Base-by-base conservation (phyloP, 179 eudicot genomes). In the Spergularia azorica region DNA sequence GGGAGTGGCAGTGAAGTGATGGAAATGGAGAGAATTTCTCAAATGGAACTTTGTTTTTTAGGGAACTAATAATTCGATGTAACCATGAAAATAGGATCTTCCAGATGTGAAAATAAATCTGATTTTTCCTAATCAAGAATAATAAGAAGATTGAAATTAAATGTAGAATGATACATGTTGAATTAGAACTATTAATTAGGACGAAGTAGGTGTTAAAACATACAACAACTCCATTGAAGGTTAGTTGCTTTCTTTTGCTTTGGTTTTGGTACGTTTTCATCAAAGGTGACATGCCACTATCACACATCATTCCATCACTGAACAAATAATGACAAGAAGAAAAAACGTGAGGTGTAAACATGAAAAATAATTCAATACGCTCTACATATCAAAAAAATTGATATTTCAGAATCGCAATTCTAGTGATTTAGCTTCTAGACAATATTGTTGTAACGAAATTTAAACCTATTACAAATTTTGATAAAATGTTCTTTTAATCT, bases 191-290 rank as follows among this genome's bases (percentile, higher is more conserved):
- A 38, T 1, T 1, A 2, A 36, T 9, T 4, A 72, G n/a, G 5
- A 1, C 32, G 1, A 26, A 16, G 18, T 36, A 15, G 0, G 0
- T 55, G 17, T 32, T 14, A 3, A 14, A 0, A 9, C 39, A 16
- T 52, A 20, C 57, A 71, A 77, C 80, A 63, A 15, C 81, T 64
- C 81, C 76, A 72, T 64, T 18, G 1, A 43, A 32, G 39, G 3
- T 43, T 72, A 0, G 2, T 56, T 39, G 16, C 52, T 55, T 54
- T 15, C 9, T 8, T 26, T 26, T 26, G 32, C 41, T 55, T 2
- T 14, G 6, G 72, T 17, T 21, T 26, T 21, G 46, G 26, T 17
- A 16, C 9, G 21, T 41, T 66, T 55, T 38, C 51, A 38, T 57
- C 52, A 26, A 57, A 71, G 32, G 63, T 67, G 63, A 52, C 78